Conservation (phyloP, 1,139 yeast genomes). For the Geotrichum histeridarum region DNA sequence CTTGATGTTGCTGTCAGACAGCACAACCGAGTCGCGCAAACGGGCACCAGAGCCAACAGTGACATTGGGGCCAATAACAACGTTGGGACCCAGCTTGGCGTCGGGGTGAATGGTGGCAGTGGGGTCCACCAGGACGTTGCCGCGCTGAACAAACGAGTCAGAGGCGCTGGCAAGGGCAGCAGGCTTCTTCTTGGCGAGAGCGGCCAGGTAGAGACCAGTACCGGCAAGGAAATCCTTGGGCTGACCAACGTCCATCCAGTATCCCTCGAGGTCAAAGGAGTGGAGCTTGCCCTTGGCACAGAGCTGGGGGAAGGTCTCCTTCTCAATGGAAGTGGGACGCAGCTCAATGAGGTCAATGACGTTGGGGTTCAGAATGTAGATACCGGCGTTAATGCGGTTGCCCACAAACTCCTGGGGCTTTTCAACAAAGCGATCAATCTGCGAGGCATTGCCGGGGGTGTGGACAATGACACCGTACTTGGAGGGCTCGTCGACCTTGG, state of each 20-base stretch:
- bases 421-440: constrained; percentile 97
- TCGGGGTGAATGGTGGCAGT: constrained; percentile 87
- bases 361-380: constrained; percentile 92
- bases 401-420: constrained; percentile 91
- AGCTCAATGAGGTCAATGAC: constrained; percentile 94
- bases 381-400: constrained; percentile 96
- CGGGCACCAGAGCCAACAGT: constrained; percentile 98
- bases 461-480: constrained; percentile 99
- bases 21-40: constrained; percentile 88
- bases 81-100: constrained; percentile 98
- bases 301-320: constrained; percentile 97
- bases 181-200: constrained; percentile 76
- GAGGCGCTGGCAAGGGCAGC: constrained; percentile 56
- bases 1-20: constrained; percentile 85
- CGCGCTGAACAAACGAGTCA: constrained; percentile 75
- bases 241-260: constrained; percentile 99
- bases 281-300: constrained; percentile 84
- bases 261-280: constrained; percentile 97
- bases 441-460: constrained; percentile 76
- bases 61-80: constrained; percentile 95
- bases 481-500: constrained; percentile 98
- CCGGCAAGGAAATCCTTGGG: constrained; percentile 99
- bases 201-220: constrained; percentile 84
- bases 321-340: constrained; percentile 98
- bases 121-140: constrained; percentile 94